Conservation (phyloP, 2,329 filamentous ascomycete genomes). For the Aspergillus viridinutans region DNA sequence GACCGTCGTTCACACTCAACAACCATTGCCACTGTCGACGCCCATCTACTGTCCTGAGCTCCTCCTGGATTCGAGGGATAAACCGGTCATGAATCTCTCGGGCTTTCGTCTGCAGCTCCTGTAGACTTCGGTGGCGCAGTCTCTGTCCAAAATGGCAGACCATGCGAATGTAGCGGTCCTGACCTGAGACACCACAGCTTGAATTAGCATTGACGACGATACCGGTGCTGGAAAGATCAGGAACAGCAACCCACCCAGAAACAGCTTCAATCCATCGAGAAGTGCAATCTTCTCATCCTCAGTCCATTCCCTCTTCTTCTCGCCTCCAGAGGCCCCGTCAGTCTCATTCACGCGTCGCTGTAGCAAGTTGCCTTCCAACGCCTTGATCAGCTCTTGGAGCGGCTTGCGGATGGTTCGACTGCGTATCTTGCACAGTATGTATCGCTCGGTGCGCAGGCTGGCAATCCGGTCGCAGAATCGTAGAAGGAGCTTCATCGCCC, state of each 20-base stretch:
- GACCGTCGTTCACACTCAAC: constrained; percentile 9
- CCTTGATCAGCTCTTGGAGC: constrained; percentile 10
- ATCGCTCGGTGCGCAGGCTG: constrained; percentile 4
- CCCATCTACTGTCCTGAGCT: constrained; percentile 15
- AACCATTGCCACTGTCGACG: constrained; percentile 19
- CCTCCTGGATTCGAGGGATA: constrained; percentile 4
- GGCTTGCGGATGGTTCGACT: constrained; percentile 5
- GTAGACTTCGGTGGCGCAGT: constrained; percentile 12
- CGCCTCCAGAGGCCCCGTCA: neutral
- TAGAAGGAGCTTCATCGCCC: constrained; percentile 14
- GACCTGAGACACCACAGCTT: constrained; percentile 5
- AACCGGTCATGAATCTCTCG: constrained; percentile 8
- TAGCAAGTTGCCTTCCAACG: constrained; percentile 4
- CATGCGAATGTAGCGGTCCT: constrained; percentile 25
- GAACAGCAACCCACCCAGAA: constrained; percentile 12
- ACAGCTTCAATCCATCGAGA: constrained; percentile 21
- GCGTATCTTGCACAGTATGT: constrained; percentile 5
- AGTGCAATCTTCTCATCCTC: constrained; percentile 20
- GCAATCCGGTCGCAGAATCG: constrained; percentile 12
- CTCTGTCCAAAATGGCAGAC: constrained; percentile 10
- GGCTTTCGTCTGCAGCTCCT: constrained; percentile 17
- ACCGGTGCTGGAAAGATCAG: neutral
- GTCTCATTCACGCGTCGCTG: neutral
- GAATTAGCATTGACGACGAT: neutral
- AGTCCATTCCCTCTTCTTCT: constrained; percentile 14